Evolutionary conservation across 208 protist species (phyloP), one percentile per base, ranked within the genome.

Genomic region (Acanthamoeba sp.): DNA sequence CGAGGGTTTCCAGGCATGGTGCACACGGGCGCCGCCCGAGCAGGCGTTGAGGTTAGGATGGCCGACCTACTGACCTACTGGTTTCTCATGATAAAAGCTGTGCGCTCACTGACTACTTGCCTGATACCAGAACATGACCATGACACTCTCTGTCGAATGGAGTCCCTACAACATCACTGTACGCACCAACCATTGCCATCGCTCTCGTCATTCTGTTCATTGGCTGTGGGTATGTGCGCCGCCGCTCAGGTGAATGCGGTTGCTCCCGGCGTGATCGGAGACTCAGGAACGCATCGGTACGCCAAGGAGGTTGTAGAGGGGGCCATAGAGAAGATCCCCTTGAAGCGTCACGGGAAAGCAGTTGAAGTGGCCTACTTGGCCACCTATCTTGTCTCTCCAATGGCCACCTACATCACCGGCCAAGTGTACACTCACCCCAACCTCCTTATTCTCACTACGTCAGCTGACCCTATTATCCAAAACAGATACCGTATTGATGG

Each of bases 1-100:
- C 90, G 76, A 48, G 90, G 90, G 16, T 94, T 94, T 36, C 90
- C 90, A 57, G 90, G 90, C 36, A 94, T 94, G 90, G 90, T 94
- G 1, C 90, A 94, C 50, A 94, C 90, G 1, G 90, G 90, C 9
- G 90, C 90, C 0, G 90, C 90, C 29, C 57, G 90, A 69, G 90
- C 90, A 2, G 90, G 90, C 36, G 90, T 94, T 3, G 90, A 94
- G 89, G 89, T 93, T n/a, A n/a, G n/a, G n/a, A n/a, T n/a, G n/a
- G n/a, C n/a, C n/a, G n/a, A n/a, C n/a, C n/a, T n/a, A n/a, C n/a
- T n/a, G n/a, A 91, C 73, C 36, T 34, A 9, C 27, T 34, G 38
- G 9, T 24, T 10, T 85, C 38, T 14, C 0, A n/a, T 34, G 29
- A 9, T 24, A 29, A 29, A 29, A 10, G 27, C 66, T 29, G 9